Evolutionary conservation across 345 rosid genomes (phyloP).

Genomic region (Excoecaria cochinchinensis): DNA sequence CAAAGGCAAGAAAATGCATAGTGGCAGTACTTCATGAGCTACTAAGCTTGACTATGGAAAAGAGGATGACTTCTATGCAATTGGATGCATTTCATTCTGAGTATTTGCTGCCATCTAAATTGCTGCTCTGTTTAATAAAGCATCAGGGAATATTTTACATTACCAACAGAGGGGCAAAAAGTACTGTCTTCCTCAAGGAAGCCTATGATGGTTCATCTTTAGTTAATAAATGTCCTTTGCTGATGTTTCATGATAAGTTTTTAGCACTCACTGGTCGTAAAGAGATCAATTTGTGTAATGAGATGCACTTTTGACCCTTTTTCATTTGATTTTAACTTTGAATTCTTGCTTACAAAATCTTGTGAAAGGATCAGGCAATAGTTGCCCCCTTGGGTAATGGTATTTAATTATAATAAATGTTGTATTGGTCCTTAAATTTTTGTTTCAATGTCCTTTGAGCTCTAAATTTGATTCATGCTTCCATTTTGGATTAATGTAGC

Average conservation of each 20-base stretch:
- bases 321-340: slow-evolving; percentile 4
- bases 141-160: slow-evolving; percentile 87
- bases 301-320: slow-evolving; percentile 23
- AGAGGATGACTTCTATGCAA: slow-evolving; percentile 66
- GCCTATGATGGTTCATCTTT: slow-evolving; percentile 66
- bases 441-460: too few species aligned
- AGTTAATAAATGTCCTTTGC: slow-evolving; percentile 68
- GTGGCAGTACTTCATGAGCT: slow-evolving; percentile 93
- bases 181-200: slow-evolving; percentile 87
- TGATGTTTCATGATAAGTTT: slow-evolving; percentile 62
- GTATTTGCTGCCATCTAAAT: slow-evolving; percentile 65
- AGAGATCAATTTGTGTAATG: slow-evolving; percentile 28
- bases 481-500: too few species aligned
- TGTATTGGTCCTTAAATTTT: neutral
- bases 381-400: too few species aligned
- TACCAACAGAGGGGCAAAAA: slow-evolving; percentile 86
- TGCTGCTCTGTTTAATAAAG: slow-evolving; percentile 80
- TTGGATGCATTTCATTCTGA: slow-evolving; percentile 73
- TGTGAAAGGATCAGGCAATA: too few species aligned
- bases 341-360: too few species aligned
- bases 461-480: too few species aligned
- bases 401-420: too few species aligned
- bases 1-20: slow-evolving; percentile 72
- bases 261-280: slow-evolving; percentile 66
- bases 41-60: slow-evolving; percentile 77